Percentiles rank a stretch among this genome's conserved stretches.
These are phyloP conservation scores for Herpetomonas muscarum DNA, from an alignment of 208 protist genomes.

Conservation along the genomic window DNA sequence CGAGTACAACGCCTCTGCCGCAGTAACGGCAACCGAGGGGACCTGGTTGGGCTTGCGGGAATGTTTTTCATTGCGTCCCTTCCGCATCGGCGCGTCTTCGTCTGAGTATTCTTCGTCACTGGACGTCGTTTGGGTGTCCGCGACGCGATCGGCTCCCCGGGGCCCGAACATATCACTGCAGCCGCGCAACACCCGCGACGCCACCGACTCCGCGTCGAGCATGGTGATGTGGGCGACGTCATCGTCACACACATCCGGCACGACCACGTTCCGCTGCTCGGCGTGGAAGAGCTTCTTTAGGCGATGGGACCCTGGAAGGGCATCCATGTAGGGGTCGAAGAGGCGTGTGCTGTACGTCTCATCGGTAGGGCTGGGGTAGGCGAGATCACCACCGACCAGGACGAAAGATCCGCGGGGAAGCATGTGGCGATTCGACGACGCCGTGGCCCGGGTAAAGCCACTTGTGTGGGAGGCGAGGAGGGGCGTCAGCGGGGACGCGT, in stretches of 20 bases:
- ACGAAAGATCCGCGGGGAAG: constrained; percentile 80
- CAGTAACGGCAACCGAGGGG: no score
- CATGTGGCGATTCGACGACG: not conserved
- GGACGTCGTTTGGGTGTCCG: not conserved
- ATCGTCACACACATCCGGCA: constrained; percentile 28
- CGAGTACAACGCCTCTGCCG: constrained; percentile 46
- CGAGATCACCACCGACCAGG: constrained; percentile 77
- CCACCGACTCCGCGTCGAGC: constrained; percentile 43
- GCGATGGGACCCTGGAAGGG: constrained; percentile 32
- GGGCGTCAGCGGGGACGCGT: no score
- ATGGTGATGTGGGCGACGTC: constrained; percentile 58
- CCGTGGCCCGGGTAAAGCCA: not conserved
- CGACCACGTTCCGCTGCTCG: constrained; percentile 39
- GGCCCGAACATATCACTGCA: constrained; percentile 17
- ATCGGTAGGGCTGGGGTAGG: constrained; percentile 71
- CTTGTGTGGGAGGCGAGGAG: no score
- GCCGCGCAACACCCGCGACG: constrained; percentile 22
- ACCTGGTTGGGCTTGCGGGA: no score
- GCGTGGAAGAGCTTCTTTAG: constrained; percentile 51
- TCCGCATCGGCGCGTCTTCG: no score
- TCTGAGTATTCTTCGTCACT: no score
- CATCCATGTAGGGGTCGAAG: constrained; percentile 67
- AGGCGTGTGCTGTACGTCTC: constrained; percentile 75
- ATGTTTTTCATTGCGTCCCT: no score
- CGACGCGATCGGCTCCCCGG: not conserved